These are phyloP conservation scores for Physcomitrium patens DNA, from an alignment of 225 moss, liverwort and hornwort species.

Conservation along the genomic window DNA sequence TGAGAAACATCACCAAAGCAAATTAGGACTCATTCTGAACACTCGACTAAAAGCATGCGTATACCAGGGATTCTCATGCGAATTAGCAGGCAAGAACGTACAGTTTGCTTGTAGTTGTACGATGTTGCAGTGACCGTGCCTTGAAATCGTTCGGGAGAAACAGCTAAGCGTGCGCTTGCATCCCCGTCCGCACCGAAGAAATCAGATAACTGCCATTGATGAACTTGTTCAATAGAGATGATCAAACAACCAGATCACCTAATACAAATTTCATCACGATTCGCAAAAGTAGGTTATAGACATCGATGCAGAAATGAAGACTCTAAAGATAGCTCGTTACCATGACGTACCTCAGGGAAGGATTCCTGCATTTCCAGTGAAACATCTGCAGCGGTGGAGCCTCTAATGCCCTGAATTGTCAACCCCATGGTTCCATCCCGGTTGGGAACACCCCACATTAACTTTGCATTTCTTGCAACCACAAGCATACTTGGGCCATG, in stretches of 20 bases:
- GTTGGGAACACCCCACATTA: slow-evolving; percentile 69
- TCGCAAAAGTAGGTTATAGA: no score
- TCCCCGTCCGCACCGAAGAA: slow-evolving; percentile 47
- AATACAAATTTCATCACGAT: no score
- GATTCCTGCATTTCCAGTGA: slow-evolving; percentile 52
- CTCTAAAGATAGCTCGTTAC: neutral
- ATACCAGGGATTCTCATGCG: neutral
- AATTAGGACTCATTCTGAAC: neutral
- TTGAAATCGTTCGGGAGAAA: slow-evolving; percentile 57
- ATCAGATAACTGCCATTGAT: slow-evolving; percentile 39
- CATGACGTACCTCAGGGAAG: slow-evolving; percentile 53
- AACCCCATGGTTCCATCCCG: slow-evolving; percentile 59
- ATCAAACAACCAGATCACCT: neutral
- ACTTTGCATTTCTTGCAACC: slow-evolving; percentile 44
- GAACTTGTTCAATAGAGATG: neutral
- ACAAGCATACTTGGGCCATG: slow-evolving; percentile 65
- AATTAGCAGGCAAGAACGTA: slow-evolving; percentile 23
- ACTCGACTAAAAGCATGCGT: no score
- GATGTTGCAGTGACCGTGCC: slow-evolving; percentile 54
- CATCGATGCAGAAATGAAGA: no score
- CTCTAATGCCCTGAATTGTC: slow-evolving; percentile 62
- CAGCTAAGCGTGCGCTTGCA: slow-evolving; percentile 53
- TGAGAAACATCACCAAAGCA: neutral
- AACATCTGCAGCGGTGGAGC: slow-evolving; percentile 51
- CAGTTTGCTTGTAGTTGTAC: slow-evolving; percentile 66